Base-by-base conservation (phyloP, 2,329 filamentous ascomycete species). In the Beauveria scarabaeidicola region DNA sequence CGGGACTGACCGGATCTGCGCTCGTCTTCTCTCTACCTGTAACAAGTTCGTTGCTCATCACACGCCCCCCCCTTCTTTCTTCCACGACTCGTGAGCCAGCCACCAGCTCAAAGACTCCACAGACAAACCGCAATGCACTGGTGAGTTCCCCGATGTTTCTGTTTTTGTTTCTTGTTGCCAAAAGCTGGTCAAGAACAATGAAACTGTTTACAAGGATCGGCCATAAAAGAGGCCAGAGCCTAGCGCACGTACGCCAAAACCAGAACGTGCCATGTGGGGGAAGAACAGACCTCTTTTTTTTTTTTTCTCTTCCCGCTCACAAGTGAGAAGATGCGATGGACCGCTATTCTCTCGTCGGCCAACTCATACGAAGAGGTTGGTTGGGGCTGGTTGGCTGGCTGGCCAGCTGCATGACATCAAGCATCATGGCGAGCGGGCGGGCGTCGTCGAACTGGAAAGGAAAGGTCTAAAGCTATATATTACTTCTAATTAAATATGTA, bases 1-100 rank as follows among this genome's bases (percentile, higher is more conserved):
- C 58, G 58, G 58, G 50, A 60, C 43, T n/a, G 58, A 60, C 58
- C 58, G 58, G 58, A 60, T 60, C 57, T 59, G 50, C 57, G 23
- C 7, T 51, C 36, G 36, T 51, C 29, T 38, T 32, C 25, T 5
- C n/a, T 29, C 6, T 21, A 32, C n/a, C n/a, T 32, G 17, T 50
- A 46, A 19, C 21, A 19, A 46, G n/a, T 25, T 43, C 41, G 15
- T 50, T 29, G 6, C 44, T 50, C 23, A 5, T 32, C 21, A 25
- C 44, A 40, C 36, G 10, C 32, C 46, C 32, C 23, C 36, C 41
- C 27, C 23, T 8, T n/a, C 25, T 1, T 32, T 38, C 17, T 32
- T 23, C 9, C n/a, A 23, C 29, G 41, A 46, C 11, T 40, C 53
- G n/a, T 8, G 38, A n/a, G 53, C 43, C 32, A 56, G 29, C 43